A percentile compares a stretch with the other conserved stretches of the same genome.
Conservation (phyloP, 2,329 filamentous ascomycete genomes). For the Cladosporium oxysporum region DNA sequence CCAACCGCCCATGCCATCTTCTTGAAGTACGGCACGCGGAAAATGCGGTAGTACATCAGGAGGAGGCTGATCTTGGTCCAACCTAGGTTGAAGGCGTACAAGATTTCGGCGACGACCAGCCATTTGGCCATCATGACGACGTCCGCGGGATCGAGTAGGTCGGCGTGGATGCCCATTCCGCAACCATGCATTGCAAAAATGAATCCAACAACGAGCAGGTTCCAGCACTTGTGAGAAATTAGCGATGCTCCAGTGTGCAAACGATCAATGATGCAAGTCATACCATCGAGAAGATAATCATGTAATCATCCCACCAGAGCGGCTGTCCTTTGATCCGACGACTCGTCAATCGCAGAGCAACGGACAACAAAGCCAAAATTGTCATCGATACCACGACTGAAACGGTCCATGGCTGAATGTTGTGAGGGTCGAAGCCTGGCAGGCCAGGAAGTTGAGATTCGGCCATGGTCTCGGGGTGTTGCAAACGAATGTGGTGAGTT, state of each 20-base stretch:
- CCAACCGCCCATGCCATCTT: slow-evolving; percentile 41
- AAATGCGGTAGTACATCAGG: slow-evolving; percentile 51
- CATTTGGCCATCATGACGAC: slow-evolving; percentile 31
- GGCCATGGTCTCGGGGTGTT: neutral
- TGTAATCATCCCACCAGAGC: slow-evolving; percentile 41
- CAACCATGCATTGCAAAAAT: slow-evolving; percentile 30
- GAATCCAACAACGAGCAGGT: slow-evolving; percentile 32
- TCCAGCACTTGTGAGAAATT: neutral
- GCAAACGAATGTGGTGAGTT: neutral
- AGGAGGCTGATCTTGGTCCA: slow-evolving; percentile 51
- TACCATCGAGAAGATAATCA: slow-evolving; percentile 40
- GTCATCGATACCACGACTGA: slow-evolving; percentile 14
- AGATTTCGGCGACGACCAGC: slow-evolving; percentile 34
- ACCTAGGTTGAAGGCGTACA: slow-evolving; percentile 37
- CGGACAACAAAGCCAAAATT: slow-evolving; percentile 25
- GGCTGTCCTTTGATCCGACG: slow-evolving; percentile 36
- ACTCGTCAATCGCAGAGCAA: slow-evolving; percentile 39
- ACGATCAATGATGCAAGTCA: slow-evolving; percentile 16
- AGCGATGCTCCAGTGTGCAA: neutral
- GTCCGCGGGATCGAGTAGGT: slow-evolving; percentile 24
- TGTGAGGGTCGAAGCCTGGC: slow-evolving; percentile 13
- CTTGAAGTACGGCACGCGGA: slow-evolving; percentile 35
- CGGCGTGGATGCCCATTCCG: slow-evolving; percentile 27
- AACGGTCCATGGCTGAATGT: slow-evolving; percentile 17
- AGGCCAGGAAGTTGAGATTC: slow-evolving; percentile 11